Base-by-base conservation (phyloP, 768 basidiomycete species). In the Leccinum olivaceopallidum region DNA sequence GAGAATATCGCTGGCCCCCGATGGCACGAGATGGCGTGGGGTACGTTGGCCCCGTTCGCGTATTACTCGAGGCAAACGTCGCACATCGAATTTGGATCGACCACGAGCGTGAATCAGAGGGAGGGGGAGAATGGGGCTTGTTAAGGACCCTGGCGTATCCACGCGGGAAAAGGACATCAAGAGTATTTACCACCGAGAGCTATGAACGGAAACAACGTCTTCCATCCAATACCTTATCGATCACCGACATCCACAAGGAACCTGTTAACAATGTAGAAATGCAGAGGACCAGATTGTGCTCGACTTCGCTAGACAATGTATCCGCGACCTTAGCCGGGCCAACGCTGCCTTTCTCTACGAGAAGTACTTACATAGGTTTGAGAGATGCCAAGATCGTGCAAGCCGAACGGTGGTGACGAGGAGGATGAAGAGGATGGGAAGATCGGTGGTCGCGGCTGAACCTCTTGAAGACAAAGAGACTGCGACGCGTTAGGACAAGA, bases 371-470 rank as follows among this genome's bases (percentile, higher is more conserved):
- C 30, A 30, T 30, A 9, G 30, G 30, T 30, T 30, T 30, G 30
- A 30, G 30, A 30, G 30, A 30, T 30, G 30, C 30, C 30, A 30
- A 30, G 0, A 30, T 30, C 30, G 30, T 30, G 30, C 7, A 30
- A 9, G 30, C 30, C 30, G 30, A 30, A 30, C 30, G 30, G 30
- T 30, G 30, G 30, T 30, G 54, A 96, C 89, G 26, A 79, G 71
- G 47, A 99, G 73, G 64, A 99, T 96, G 75, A 95, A 92, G 42
- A 90, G 77, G 8, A 98, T 81, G 0, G 96, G 96, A 5, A 98
- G 76, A 67, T 90, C 89, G 4, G 94, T 85, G 60, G 93, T 85
- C 49, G 88, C 82, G 2, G 93, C 88, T 2, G 90, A 83, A 2
- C 92, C 92, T 54, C 94, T 32, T 32, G 9, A 32, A 32, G 30